A percentile compares a stretch with the other conserved stretches of the same genome.
These are phyloP conservation scores for Colletotrichum kahawae DNA, from an alignment of 2,329 filamentous ascomycete species.

Conservation along the genomic window DNA sequence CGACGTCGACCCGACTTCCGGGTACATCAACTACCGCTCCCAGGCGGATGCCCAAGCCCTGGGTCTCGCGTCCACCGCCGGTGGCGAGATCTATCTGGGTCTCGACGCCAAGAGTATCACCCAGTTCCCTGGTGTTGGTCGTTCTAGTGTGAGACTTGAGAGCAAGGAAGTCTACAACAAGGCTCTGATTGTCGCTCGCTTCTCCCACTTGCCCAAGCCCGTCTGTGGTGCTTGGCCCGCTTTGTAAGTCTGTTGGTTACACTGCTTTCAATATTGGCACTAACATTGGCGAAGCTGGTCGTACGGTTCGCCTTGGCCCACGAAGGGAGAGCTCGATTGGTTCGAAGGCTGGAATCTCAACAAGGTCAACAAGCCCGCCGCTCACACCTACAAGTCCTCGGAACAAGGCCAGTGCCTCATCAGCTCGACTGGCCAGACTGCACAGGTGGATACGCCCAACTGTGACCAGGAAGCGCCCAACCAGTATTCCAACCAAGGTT, in stretches of 20 bases:
- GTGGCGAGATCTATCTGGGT: constrained; percentile 42
- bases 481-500: constrained; percentile 45
- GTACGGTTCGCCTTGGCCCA: constrained; percentile 61
- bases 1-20: constrained; percentile 63
- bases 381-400: constrained; percentile 54
- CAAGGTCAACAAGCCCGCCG: constrained; percentile 57
- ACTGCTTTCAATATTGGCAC: background rate
- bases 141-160: constrained; percentile 67
- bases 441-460: constrained; percentile 37
- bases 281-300: constrained; percentile 45
- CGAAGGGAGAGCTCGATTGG: constrained; percentile 69
- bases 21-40: constrained; percentile 64
- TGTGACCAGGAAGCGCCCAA: constrained; percentile 41
- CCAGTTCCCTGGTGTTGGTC: constrained; percentile 34
- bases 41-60: constrained; percentile 36
- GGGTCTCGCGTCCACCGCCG: constrained; percentile 37
- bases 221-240: constrained; percentile 77
- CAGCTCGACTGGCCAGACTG: constrained; percentile 31
- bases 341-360: constrained; percentile 69
- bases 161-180: constrained; percentile 67
- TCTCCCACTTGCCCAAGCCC: constrained; percentile 70
- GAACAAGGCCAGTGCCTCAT: constrained; percentile 41
- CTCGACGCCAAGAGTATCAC: constrained; percentile 34
- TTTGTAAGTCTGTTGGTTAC: constrained; percentile 47
- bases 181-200: constrained; percentile 72